Conservation (phyloP, 257 asterid genomes). For the Nicotiana benthamiana region DNA sequence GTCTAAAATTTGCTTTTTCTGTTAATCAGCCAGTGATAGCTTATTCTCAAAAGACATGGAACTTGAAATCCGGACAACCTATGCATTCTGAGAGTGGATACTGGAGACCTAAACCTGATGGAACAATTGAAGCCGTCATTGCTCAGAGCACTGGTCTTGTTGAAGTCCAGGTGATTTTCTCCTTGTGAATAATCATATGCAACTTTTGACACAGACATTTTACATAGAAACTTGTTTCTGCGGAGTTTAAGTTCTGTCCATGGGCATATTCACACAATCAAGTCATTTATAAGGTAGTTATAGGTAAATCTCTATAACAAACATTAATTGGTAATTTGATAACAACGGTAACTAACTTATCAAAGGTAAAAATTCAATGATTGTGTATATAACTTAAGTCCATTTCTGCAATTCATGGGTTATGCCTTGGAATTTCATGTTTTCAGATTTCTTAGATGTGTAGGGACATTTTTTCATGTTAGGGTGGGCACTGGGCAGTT, state of each 20-base stretch:
- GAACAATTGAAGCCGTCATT: slow-evolving; percentile 55
- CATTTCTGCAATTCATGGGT: not conserved
- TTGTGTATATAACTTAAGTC: not conserved
- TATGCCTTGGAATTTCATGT: not conserved
- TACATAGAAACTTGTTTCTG: not conserved
- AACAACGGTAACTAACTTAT: not conserved
- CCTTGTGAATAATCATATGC: not conserved
- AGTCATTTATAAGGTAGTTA: not conserved
- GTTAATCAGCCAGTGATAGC: slow-evolving; percentile 36
- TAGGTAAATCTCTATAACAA: not conserved
- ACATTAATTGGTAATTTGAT: not conserved
- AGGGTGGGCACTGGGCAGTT: not conserved
- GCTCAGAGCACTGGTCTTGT: slow-evolving; percentile 80
- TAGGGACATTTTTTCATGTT: not conserved
- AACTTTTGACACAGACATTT: not conserved
- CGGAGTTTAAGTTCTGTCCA: not conserved
- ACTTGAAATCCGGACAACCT: slow-evolving; percentile 43
- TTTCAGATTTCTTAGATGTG: not conserved
- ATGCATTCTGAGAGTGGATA: slow-evolving; percentile 77
- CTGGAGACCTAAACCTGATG: slow-evolving; percentile 61
- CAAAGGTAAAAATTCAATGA: not conserved
- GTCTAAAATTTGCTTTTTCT: not conserved
- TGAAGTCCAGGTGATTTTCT: slow-evolving; percentile 48
- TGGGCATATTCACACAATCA: not conserved
- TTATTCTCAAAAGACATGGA: slow-evolving; percentile 70